Conservation (phyloP, 2,329 filamentous ascomycete species). For the Ophiostoma tasmaniense region DNA sequence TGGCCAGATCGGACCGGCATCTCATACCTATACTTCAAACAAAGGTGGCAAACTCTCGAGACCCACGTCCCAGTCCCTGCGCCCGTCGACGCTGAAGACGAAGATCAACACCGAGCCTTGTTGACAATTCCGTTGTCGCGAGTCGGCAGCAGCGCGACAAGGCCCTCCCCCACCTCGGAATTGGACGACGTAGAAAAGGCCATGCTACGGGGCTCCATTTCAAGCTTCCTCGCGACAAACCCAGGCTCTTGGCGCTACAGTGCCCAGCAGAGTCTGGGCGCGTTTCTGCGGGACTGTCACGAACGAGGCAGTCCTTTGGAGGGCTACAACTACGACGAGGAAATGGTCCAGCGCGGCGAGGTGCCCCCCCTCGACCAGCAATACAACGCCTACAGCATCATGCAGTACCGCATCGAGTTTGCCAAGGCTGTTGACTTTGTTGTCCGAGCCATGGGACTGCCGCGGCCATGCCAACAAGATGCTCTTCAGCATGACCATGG, state of each 20-base stretch:
- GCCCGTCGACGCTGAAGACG: background rate
- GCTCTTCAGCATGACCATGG: background rate
- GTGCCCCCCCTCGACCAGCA: background rate
- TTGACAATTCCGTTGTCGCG: too few relatives aligned
- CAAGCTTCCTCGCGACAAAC: background rate
- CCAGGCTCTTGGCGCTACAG: background rate
- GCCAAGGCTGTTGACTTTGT: background rate
- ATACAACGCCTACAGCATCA: background rate
- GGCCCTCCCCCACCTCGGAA: too few relatives aligned
- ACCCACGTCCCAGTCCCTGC: background rate
- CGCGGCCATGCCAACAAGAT: background rate
- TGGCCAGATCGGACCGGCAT: background rate
- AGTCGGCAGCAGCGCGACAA: background rate
- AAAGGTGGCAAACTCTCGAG: background rate
- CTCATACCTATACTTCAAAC: background rate
- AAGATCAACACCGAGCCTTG: too few relatives aligned
- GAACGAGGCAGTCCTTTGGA: background rate
- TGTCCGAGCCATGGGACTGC: background rate
- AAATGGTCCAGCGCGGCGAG: background rate
- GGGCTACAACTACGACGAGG: background rate
- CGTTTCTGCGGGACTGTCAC: background rate
- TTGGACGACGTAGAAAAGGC: background rate
- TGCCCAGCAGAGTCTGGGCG: background rate
- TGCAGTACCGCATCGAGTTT: background rate
- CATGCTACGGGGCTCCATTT: background rate